Conservation (phyloP, 2,329 filamentous ascomycete species). For the Thelonectria olida region DNA sequence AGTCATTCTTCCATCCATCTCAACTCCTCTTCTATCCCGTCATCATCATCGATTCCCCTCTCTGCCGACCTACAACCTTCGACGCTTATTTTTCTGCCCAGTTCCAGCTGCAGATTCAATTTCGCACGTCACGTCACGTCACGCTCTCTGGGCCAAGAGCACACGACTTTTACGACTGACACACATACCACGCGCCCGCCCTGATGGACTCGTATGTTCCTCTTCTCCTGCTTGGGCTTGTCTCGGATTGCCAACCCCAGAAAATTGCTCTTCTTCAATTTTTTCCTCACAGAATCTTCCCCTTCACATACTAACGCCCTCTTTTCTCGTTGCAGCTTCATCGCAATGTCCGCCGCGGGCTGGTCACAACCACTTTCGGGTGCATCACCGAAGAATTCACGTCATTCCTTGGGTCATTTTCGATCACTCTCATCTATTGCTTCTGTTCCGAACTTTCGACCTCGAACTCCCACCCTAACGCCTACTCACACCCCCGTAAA, state of each 20-base stretch:
- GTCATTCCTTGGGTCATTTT: slow-evolving; percentile 57
- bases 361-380: slow-evolving; percentile 56
- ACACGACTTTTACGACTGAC: slow-evolving; percentile 38
- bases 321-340: slow-evolving; percentile 54
- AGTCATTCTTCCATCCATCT: not conserved
- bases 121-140: slow-evolving; percentile 36
- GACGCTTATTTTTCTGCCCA: slow-evolving; percentile 18
- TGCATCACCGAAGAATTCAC: slow-evolving; percentile 37
- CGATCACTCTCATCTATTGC: slow-evolving; percentile 65
- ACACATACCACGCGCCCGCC: slow-evolving; percentile 30
- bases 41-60: not conserved
- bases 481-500: slow-evolving; percentile 51
- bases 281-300: not conserved
- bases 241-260: slow-evolving; percentile 27
- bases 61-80: not conserved
- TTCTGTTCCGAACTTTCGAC: slow-evolving; percentile 47
- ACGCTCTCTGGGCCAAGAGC: slow-evolving; percentile 37
- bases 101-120: slow-evolving; percentile 23
- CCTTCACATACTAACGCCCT: slow-evolving; percentile 22
- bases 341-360: slow-evolving; percentile 55
- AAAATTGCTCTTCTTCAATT: slow-evolving; percentile 18
- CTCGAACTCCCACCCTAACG: slow-evolving; percentile 47
- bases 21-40: slow-evolving; percentile 8
- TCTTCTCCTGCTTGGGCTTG: slow-evolving; percentile 14
- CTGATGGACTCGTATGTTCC: slow-evolving; percentile 46